A percentile compares a stretch with the other conserved stretches of the same genome.
phyloP scores from a whole-genome alignment of 2,329 filamentous ascomycete genomes.

The Pseudocercospora musae region DNA sequence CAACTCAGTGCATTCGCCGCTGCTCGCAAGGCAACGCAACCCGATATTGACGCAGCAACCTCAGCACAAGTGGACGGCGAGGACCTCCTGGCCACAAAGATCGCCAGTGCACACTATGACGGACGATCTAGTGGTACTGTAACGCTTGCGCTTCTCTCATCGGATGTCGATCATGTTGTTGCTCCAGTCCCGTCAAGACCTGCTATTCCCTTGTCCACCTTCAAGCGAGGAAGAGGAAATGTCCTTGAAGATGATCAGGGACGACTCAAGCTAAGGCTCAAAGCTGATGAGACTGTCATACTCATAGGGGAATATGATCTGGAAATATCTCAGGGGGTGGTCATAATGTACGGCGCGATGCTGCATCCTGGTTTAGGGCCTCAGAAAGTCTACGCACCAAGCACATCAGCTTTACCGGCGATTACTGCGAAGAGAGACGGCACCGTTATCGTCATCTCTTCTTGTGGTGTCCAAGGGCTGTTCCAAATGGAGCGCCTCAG shows the following conservation, averaged over 20 bases:
- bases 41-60: slow-evolving; percentile 1
- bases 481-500: slow-evolving; percentile 58
- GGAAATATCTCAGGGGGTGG: slow-evolving; percentile 57
- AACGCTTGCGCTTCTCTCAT: not conserved
- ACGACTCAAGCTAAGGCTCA: slow-evolving; percentile 22
- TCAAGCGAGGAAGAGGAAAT: slow-evolving; percentile 8
- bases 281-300: slow-evolving; percentile 35
- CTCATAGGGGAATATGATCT: slow-evolving; percentile 66
- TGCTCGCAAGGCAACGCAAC: slow-evolving; percentile 24
- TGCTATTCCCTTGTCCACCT: slow-evolving; percentile 15
- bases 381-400: slow-evolving; percentile 61
- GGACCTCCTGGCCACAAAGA: slow-evolving; percentile 12
- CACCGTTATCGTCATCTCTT: slow-evolving; percentile 57
- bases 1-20: slow-evolving; percentile 36
- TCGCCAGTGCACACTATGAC: slow-evolving; percentile 25
- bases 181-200: not conserved
- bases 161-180: not conserved
- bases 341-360: slow-evolving; percentile 64
- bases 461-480: slow-evolving; percentile 46
- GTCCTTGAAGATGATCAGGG: slow-evolving; percentile 21
- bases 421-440: slow-evolving; percentile 48
- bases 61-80: not conserved
- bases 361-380: slow-evolving; percentile 44
- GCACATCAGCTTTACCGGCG: slow-evolving; percentile 67
- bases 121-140: slow-evolving; percentile 9